Evolutionary conservation across 129 eudicot species (phyloP).

Genomic region (Lonicera japonica): DNA sequence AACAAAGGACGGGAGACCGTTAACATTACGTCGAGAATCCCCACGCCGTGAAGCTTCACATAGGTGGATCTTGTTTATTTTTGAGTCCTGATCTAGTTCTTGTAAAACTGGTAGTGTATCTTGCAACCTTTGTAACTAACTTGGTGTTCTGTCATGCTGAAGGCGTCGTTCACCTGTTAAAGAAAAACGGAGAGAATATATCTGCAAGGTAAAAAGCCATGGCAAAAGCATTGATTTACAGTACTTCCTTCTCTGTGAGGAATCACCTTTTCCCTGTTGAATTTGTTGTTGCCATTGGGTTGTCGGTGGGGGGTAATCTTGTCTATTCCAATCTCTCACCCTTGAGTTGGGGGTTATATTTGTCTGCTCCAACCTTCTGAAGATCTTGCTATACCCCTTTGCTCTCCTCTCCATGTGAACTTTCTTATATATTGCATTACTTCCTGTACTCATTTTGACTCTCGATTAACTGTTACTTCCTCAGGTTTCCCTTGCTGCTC

Average conservation of each 20-base stretch:
- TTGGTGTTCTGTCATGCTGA: slow-evolving; percentile 78
- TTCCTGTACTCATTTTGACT: neutral
- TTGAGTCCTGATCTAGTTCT: slow-evolving; percentile 47
- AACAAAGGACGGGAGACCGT: slow-evolving; percentile 47
- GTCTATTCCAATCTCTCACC: neutral
- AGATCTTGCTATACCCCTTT: neutral
- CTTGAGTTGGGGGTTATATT: neutral
- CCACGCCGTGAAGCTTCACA: slow-evolving; percentile 70
- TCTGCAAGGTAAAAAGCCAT: slow-evolving; percentile 85
- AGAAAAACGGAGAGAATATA: slow-evolving; percentile 87
- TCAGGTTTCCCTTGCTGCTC: slow-evolving; percentile 20
- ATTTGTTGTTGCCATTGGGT: neutral
- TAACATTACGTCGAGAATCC: slow-evolving; percentile 68
- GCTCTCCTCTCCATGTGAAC: neutral
- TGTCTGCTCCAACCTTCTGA: neutral
- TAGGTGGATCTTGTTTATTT: slow-evolving; percentile 71
- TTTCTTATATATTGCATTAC: slow-evolving; percentile 12
- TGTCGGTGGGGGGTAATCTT: neutral
- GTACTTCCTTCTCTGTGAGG: slow-evolving; percentile 2
- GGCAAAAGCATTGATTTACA: slow-evolving; percentile 28
- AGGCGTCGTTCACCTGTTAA: slow-evolving; percentile 94
- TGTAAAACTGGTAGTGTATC: slow-evolving; percentile 47
- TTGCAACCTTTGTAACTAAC: slow-evolving; percentile 70
- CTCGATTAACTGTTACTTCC: slow-evolving; percentile 4
- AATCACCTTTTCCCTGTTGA: neutral